phyloP scores from a whole-genome alignment of 192 early-diverging fungal genomes.

The Coemansia interrupta region DNA sequence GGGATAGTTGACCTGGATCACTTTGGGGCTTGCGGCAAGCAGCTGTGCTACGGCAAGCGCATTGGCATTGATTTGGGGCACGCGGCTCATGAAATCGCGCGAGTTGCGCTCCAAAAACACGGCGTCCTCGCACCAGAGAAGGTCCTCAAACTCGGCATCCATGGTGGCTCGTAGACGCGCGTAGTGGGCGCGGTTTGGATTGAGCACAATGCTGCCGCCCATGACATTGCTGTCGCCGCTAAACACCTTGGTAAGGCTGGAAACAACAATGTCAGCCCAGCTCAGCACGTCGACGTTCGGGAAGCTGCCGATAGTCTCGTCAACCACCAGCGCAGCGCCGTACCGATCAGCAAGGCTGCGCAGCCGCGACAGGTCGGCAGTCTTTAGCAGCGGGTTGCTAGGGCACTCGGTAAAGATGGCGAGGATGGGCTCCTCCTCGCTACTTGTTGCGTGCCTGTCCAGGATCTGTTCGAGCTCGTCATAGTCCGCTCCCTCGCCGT shows the following conservation, averaged over 20 bases:
- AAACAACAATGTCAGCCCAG: slow-evolving; percentile 84
- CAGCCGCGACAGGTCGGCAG: slow-evolving; percentile 72
- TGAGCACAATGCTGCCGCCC: slow-evolving; percentile 87
- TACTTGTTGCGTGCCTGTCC: slow-evolving; percentile 22
- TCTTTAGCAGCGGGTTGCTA: slow-evolving; percentile 86
- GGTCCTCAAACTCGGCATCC: slow-evolving; percentile 69
- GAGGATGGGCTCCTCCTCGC: slow-evolving; percentile 61
- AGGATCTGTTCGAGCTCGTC: slow-evolving; percentile 67
- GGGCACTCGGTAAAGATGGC: slow-evolving; percentile 93
- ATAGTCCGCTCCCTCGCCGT: slow-evolving; percentile 73
- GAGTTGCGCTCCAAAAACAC: slow-evolving; percentile 95
- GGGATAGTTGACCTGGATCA: slow-evolving; percentile 77
- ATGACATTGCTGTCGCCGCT: slow-evolving; percentile 96
- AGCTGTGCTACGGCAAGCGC: slow-evolving; percentile 75
- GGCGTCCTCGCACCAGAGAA: slow-evolving; percentile 88
- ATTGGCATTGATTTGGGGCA: slow-evolving; percentile 71
- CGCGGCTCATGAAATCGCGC: slow-evolving; percentile 74
- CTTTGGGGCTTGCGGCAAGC: slow-evolving; percentile 63
- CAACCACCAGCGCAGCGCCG: slow-evolving; percentile 78
- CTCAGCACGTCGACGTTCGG: slow-evolving; percentile 76
- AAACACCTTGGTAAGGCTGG: slow-evolving; percentile 92
- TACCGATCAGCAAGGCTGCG: slow-evolving; percentile 70
- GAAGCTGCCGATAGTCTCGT: slow-evolving; percentile 96
- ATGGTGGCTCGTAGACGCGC: slow-evolving; percentile 57
- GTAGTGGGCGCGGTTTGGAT: slow-evolving; percentile 64